A percentile compares a stretch with the other conserved stretches of the same genome.
Conservation (phyloP, 441 rosid genomes). For the Corymbia calophylla region DNA sequence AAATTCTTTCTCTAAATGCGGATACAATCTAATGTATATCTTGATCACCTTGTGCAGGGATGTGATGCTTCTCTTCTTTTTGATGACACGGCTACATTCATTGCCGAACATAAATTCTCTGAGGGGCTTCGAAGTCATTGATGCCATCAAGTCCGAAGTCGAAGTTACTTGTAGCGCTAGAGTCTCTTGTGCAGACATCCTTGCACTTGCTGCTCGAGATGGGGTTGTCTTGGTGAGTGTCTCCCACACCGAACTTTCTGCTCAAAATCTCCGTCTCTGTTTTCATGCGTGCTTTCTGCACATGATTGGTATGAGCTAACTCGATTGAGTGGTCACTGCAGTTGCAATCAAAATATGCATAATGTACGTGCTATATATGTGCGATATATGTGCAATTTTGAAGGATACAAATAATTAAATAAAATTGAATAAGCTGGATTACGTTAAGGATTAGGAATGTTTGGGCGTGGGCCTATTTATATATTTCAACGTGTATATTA, state of each 20-base stretch:
- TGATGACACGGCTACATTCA: background rate
- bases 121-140: conserved; percentile 9
- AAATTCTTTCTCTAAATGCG: too few species aligned
- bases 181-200: conserved; percentile 12
- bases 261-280: background rate
- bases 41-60: background rate
- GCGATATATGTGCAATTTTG: too few species aligned
- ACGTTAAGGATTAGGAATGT: too few species aligned
- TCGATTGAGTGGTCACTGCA: too few species aligned
- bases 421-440: too few species aligned
- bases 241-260: background rate
- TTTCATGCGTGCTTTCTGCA: too few species aligned
- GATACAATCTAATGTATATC: background rate
- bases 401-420: too few species aligned
- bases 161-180: background rate
- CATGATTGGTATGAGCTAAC: too few species aligned
- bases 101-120: conserved; percentile 2
- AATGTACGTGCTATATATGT: too few species aligned
- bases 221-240: background rate
- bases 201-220: conserved; percentile 7
- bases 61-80: conserved; percentile 6
- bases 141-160: conserved; percentile 6
- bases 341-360: too few species aligned
- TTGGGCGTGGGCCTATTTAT: too few species aligned
- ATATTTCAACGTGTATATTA: too few species aligned